phyloP scores from a whole-genome alignment of 164 flowering plant species.

The Nymphaea thermarum region DNA sequence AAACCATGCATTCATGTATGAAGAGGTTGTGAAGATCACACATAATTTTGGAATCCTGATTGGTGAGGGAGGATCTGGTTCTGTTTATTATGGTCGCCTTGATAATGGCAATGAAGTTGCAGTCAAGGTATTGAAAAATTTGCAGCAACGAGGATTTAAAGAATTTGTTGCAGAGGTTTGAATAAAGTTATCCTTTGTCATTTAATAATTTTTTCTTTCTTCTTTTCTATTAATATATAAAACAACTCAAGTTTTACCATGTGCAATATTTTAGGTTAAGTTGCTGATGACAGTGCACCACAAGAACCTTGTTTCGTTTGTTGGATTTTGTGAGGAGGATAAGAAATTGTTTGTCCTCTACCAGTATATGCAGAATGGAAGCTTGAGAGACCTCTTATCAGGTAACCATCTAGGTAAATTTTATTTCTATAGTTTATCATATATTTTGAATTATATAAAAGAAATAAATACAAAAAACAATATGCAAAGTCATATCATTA shows the following conservation, averaged over 20 bases:
- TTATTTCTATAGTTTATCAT: no score
- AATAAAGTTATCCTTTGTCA: background rate
- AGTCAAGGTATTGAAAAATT: slow-evolving; percentile 34
- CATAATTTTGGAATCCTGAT: slow-evolving; percentile 21
- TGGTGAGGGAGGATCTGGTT: slow-evolving; percentile 43
- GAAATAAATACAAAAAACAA: no score
- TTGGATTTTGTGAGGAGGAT: slow-evolving; percentile 38
- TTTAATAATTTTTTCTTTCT: no score
- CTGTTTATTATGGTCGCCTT: slow-evolving; percentile 29
- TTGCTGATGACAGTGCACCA: slow-evolving; percentile 36
- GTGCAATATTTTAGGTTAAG: slow-evolving; percentile 18
- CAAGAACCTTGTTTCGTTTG: slow-evolving; percentile 28
- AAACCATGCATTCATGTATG: slow-evolving; percentile 14
- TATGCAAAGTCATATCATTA: no score
- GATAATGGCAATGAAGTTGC: slow-evolving; percentile 26
- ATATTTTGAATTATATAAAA: no score
- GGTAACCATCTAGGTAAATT: slow-evolving; percentile 10
- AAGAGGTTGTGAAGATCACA: slow-evolving; percentile 26
- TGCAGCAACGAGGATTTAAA: slow-evolving; percentile 22
- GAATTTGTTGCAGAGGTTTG: slow-evolving; percentile 32
- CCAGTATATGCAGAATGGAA: slow-evolving; percentile 40
- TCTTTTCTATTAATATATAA: background rate
- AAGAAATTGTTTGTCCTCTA: slow-evolving; percentile 24
- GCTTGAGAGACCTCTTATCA: slow-evolving; percentile 21
- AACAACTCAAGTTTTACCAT: background rate